Evolutionary conservation across 257 asterid genomes (phyloP).

Genomic region (Rhazya stricta): DNA sequence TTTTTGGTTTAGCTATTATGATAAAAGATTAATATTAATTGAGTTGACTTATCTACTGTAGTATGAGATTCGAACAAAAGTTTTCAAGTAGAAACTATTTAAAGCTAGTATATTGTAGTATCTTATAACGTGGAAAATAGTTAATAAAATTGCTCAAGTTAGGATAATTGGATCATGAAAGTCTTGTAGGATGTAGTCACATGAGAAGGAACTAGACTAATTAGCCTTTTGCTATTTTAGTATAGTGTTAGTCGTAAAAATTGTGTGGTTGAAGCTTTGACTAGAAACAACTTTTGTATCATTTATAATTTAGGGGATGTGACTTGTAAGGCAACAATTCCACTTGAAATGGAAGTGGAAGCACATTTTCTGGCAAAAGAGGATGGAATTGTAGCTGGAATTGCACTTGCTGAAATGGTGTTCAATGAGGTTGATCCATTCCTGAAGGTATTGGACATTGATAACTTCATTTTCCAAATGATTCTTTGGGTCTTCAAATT

Average conservation of each 20-base stretch:
- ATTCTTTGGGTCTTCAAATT: neutral
- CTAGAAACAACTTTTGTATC: neutral
- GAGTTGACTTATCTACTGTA: neutral
- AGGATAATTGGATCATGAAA: neutral
- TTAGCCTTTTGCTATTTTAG: neutral
- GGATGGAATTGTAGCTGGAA: constrained; percentile 88
- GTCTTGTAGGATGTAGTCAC: neutral
- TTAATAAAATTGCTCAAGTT: neutral
- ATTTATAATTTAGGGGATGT: constrained; percentile 64
- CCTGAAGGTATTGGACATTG: constrained; percentile 53
- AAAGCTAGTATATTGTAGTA: neutral
- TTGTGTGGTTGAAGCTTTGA: neutral
- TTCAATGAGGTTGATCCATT: constrained; percentile 80
- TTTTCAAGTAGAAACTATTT: neutral
- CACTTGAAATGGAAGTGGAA: constrained; percentile 77
- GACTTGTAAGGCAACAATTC: constrained; percentile 93
- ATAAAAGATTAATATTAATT: neutral
- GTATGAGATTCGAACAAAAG: neutral
- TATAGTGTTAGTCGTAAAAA: neutral
- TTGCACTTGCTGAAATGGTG: constrained; percentile 87
- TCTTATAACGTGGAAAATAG: neutral
- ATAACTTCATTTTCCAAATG: neutral
- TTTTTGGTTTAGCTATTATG: neutral
- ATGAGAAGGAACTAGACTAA: neutral
- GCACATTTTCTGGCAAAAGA: constrained; percentile 92